Percentiles rank a stretch among this genome's conserved stretches.
Evolutionary conservation across 2,329 filamentous ascomycete species (phyloP).

Genomic region (Emmonsia crescens): DNA sequence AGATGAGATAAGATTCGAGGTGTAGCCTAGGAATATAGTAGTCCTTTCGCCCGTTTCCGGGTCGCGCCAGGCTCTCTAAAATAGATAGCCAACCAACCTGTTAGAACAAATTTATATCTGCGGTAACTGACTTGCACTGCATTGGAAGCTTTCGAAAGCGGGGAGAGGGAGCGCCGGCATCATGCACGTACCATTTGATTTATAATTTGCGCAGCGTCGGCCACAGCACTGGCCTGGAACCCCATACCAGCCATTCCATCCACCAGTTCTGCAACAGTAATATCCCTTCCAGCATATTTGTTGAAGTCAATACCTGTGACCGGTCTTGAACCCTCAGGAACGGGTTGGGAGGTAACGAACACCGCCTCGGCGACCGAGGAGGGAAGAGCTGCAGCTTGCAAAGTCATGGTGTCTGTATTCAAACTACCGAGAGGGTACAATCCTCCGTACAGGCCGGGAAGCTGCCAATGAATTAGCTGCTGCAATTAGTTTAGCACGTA

Average conservation of each 20-base stretch:
- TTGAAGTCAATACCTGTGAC: constrained; percentile 93
- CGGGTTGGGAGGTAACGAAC: constrained; percentile 68
- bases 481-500: background rate
- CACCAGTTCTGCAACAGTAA: constrained; percentile 78
- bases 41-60: constrained; percentile 67
- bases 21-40: constrained; percentile 95
- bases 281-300: constrained; percentile 54
- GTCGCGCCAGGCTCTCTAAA: constrained; percentile 66
- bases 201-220: constrained; percentile 81
- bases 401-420: constrained; percentile 4
- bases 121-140: background rate
- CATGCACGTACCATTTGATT: constrained; percentile 71
- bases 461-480: background rate
- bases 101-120: background rate
- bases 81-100: background rate
- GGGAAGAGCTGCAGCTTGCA: constrained; percentile 40
- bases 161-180: background rate
- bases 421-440: background rate
- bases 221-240: constrained; percentile 69
- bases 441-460: background rate
- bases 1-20: constrained; percentile 93
- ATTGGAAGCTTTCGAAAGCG: background rate
- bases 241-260: constrained; percentile 77
- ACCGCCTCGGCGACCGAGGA: constrained; percentile 65
- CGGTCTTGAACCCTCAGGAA: constrained; percentile 65